Conservation (phyloP, 768 basidiomycete species). For the Lactarius vividus region DNA sequence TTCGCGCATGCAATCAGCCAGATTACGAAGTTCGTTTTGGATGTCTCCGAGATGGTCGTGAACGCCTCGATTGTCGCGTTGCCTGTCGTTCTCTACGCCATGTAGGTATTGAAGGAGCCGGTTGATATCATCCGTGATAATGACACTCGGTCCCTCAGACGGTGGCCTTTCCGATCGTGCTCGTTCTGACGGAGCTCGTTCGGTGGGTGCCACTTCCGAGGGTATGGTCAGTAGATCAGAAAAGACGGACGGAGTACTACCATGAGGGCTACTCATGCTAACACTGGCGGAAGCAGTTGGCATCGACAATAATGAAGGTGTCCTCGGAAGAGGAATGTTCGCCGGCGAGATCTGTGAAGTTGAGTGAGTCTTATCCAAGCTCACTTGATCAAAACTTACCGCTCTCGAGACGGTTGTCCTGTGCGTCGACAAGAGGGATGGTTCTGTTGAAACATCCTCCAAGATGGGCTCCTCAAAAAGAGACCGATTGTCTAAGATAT, state of each 20-base stretch:
- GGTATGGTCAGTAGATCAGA: conserved; percentile 45
- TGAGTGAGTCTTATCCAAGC: conserved; percentile 17
- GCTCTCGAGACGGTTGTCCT: conserved; percentile 30
- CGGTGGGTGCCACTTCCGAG: conserved; percentile 31
- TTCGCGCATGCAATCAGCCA: conserved; percentile 38
- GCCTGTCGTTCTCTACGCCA: conserved; percentile 61
- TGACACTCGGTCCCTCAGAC: conserved; percentile 37
- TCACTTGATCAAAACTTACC: conserved; percentile 29
- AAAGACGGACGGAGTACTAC: conserved; percentile 48
- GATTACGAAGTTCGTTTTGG: conserved; percentile 61
- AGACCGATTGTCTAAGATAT: conserved; percentile 33
- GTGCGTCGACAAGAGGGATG: conserved; percentile 52
- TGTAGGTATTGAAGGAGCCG: conserved; percentile 53
- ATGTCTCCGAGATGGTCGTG: conserved; percentile 67
- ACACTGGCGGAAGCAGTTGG: conserved; percentile 46
- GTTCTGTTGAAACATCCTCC: conserved; percentile 49
- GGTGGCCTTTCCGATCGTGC: not conserved
- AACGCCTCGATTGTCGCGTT: conserved; percentile 62
- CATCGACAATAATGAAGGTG: conserved; percentile 37
- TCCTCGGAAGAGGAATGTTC: conserved; percentile 34
- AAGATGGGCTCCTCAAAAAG: conserved; percentile 29
- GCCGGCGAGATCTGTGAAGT: conserved; percentile 34
- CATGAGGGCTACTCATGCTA: conserved; percentile 49
- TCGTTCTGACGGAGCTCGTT: not conserved
- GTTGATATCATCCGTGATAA: conserved; percentile 52